Percentiles rank a stretch among this genome's conserved stretches.
Conservation (phyloP, 2,329 filamentous ascomycete genomes). For the Pyrenochaeta sp. region DNA sequence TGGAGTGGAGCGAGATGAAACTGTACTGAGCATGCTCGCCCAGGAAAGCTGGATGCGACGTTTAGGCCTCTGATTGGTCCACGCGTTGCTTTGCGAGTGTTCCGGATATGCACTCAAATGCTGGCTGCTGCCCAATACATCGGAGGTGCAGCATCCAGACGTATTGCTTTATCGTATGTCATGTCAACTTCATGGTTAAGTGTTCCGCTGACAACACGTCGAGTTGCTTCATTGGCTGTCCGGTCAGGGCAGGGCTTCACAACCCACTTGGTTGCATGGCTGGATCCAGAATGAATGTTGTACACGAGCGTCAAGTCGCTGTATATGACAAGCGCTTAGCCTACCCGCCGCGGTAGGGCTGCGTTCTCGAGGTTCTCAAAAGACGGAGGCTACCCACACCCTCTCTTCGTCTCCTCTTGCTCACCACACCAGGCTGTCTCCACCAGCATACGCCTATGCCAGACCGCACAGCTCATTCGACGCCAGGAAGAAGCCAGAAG, state of each 20-base stretch:
- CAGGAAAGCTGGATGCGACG: constrained; percentile 25
- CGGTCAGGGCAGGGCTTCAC: constrained; percentile 18
- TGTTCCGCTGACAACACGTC: constrained; percentile 28
- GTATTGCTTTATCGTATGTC: constrained; percentile 24
- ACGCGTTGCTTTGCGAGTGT: constrained; percentile 37
- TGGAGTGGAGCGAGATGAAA: constrained; percentile 28
- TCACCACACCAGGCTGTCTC: background rate
- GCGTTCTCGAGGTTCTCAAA: constrained; percentile 29
- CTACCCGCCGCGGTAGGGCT: constrained; percentile 32
- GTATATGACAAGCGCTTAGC: constrained; percentile 42
- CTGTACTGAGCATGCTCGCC: constrained; percentile 23
- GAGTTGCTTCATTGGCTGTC: constrained; percentile 36
- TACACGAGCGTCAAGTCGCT: constrained; percentile 39
- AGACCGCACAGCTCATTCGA: constrained; percentile 8
- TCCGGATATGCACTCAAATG: constrained; percentile 42
- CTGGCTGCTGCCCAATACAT: constrained; percentile 42
- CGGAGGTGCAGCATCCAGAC: constrained; percentile 19
- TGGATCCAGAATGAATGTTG: constrained; percentile 29
- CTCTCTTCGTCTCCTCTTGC: constrained; percentile 21
- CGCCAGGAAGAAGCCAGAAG: constrained; percentile 10
- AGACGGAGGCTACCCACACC: constrained; percentile 29
- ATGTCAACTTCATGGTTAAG: constrained; percentile 25
- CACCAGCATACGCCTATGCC: constrained; percentile 1
- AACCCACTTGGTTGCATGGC: constrained; percentile 25
- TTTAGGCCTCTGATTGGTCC: constrained; percentile 40